Evolutionary conservation across 331 rosid genomes (phyloP).

Genomic region (Malus hybrid): DNA sequence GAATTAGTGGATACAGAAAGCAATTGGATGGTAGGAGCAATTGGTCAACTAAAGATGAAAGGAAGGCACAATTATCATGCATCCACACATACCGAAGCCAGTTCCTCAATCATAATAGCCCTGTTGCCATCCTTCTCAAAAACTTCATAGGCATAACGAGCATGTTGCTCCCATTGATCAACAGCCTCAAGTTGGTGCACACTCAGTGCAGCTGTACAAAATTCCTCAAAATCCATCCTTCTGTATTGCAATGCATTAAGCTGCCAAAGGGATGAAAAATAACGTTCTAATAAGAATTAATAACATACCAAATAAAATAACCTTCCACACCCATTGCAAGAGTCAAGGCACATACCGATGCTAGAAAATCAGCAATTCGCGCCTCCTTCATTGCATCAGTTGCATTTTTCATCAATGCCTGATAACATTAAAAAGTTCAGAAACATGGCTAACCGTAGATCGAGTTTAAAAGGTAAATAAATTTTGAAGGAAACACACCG

Average conservation of each 20-base stretch:
- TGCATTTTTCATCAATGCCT: conserved; percentile 75
- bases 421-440: conserved; percentile 24
- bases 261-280: conserved; percentile 35
- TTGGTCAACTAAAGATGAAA: neutral
- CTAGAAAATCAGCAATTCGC: conserved; percentile 56
- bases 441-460: conserved; percentile 11
- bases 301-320: neutral
- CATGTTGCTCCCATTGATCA: conserved; percentile 92
- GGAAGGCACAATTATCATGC: neutral
- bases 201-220: conserved; percentile 77
- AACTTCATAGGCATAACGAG: conserved; percentile 83
- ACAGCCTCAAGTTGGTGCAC: conserved; percentile 89
- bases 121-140: conserved; percentile 89
- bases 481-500: conserved; percentile 47
- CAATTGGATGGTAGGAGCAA: neutral
- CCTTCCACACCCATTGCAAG: neutral
- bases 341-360: conserved; percentile 51
- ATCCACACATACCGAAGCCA: conserved; percentile 67
- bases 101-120: conserved; percentile 82
- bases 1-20: neutral
- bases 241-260: conserved; percentile 78
- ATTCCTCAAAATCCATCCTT: conserved; percentile 94
- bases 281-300: neutral
- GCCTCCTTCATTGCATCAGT: conserved; percentile 98
- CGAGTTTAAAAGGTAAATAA: neutral